A percentile compares a stretch with the other conserved stretches of the same genome.
Conservation (phyloP, 2,329 filamentous ascomycete genomes). For the Aspergillus fumigatiaffinis region DNA sequence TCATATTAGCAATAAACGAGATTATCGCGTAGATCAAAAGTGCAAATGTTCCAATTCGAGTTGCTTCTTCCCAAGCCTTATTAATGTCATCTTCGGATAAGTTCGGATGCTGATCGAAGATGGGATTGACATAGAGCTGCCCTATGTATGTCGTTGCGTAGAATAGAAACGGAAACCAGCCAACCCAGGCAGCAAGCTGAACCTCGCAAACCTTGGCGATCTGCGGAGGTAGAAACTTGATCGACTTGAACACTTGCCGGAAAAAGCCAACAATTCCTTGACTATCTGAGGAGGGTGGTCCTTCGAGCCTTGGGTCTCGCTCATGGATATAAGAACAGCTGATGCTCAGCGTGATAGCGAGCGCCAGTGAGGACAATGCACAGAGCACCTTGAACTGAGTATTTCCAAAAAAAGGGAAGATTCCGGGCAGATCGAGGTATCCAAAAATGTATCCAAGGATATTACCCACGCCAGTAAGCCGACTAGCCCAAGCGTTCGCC, state of each 20-base stretch:
- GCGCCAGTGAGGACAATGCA: conserved; percentile 72
- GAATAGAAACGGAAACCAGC: conserved; percentile 93
- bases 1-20: conserved; percentile 74
- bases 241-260: conserved; percentile 68
- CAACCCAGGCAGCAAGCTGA: conserved; percentile 86
- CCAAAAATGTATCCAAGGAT: conserved; percentile 87
- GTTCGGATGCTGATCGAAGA: conserved; percentile 70
- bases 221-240: conserved; percentile 74
- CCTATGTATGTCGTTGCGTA: conserved; percentile 94
- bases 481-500: conserved; percentile 91
- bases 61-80: conserved; percentile 75
- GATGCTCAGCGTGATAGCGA: conserved; percentile 65
- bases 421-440: conserved; percentile 71
- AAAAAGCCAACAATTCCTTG: conserved; percentile 76
- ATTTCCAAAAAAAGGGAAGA: conserved; percentile 74
- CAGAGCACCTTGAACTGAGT: conserved; percentile 93
- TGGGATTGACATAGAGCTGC: conserved; percentile 85
- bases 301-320: conserved; percentile 72
- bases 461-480: conserved; percentile 81
- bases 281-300: conserved; percentile 55
- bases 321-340: conserved; percentile 70
- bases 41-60: conserved; percentile 82
- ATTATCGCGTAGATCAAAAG: conserved; percentile 84
- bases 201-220: conserved; percentile 77
- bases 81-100: conserved; percentile 75